phyloP scores from a whole-genome alignment of 768 basidiomycete genomes.

The Trametes meyenii region DNA sequence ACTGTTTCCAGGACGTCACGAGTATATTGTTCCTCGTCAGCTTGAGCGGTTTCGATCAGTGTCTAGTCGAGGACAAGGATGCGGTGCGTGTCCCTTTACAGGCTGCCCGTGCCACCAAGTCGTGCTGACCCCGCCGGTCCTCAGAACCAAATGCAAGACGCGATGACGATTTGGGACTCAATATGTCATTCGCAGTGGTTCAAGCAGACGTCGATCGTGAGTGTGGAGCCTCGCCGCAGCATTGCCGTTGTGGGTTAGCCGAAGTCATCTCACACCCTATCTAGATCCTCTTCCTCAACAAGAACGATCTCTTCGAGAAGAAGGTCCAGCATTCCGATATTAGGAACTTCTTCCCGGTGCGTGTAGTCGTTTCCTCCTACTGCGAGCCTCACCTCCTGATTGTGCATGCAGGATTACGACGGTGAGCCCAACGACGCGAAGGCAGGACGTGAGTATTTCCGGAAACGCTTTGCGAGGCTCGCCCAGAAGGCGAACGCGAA shows the following conservation, averaged over 20 bases:
- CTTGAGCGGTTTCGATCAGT: slow-evolving; percentile 92
- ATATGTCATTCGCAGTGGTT: slow-evolving; percentile 99
- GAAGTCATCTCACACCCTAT: not conserved
- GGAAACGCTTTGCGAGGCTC: slow-evolving; percentile 77
- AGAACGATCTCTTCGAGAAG: slow-evolving; percentile 88
- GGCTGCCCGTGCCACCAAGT: not conserved
- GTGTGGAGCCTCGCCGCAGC: slow-evolving; percentile 30
- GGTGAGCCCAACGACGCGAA: slow-evolving; percentile 73
- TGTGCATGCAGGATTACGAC: slow-evolving; percentile 68
- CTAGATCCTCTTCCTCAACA: slow-evolving; percentile 91
- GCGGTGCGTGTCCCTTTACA: slow-evolving; percentile 55
- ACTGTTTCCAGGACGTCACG: slow-evolving; percentile 94
- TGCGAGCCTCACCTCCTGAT: not conserved
- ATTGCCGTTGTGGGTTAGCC: not conserved
- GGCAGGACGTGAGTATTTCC: slow-evolving; percentile 89
- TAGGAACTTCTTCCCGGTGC: slow-evolving; percentile 84
- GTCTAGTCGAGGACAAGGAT: slow-evolving; percentile 89
- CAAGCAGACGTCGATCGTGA: slow-evolving; percentile 87
- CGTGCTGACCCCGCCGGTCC: not conserved
- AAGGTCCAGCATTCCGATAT: slow-evolving; percentile 85
- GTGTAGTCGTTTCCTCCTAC: slow-evolving; percentile 24
- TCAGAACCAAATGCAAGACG: slow-evolving; percentile 98
- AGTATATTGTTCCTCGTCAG: slow-evolving; percentile 91
- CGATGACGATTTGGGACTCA: slow-evolving; percentile 98
- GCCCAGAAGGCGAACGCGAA: slow-evolving; percentile 86